Evolutionary conservation across 305 asterid species (phyloP), one percentile per base, ranked within the genome.

Genomic region (Solanum hybrid): DNA sequence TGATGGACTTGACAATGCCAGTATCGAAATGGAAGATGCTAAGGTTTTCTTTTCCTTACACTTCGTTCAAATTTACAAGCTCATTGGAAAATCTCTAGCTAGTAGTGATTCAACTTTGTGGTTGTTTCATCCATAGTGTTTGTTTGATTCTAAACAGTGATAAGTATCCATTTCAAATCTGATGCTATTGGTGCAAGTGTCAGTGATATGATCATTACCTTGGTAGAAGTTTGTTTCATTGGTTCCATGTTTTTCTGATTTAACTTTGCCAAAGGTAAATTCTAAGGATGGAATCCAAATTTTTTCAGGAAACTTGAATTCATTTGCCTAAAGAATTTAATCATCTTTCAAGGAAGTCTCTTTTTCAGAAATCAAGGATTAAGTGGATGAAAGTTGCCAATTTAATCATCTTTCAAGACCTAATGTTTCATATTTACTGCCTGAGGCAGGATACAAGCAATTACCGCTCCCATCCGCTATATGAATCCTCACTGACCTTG

Each of bases 1-100:
- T 92, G 98, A 96, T 88, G 98, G 98, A 87, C 96, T 95, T 90
- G 98, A 95, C 85, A 94, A 94, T 90, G 98, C 98, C 91, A 94
- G 97, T 87, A 90, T 91, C 56, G 94, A 94, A 93, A 96, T 96
- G 95, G 95, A 92, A 79, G 95, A 95, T 91, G 97, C 98, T 76
- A 96, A 96, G 98, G 98, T 95, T 84, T 88, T 89, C 90, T 92
- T 86, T 76, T 37, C 76, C 87, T 85, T 79, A 73, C 79, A 71
- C 35, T 46, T 14, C 7, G 76, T 80, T 88, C 86, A 35, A 77
- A 56, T 51, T 79, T 77, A 56, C 76, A 32, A 32, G 88, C 46
- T 31, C 76, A 31, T 79, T 80, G 69, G 69, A 80, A 80, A 26
- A 80, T 40, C 35, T 80, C 36, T 34, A 24, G 86, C 69, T 40